Conservation (phyloP, 2,329 filamentous ascomycete genomes). For the Claviceps maximensis region DNA sequence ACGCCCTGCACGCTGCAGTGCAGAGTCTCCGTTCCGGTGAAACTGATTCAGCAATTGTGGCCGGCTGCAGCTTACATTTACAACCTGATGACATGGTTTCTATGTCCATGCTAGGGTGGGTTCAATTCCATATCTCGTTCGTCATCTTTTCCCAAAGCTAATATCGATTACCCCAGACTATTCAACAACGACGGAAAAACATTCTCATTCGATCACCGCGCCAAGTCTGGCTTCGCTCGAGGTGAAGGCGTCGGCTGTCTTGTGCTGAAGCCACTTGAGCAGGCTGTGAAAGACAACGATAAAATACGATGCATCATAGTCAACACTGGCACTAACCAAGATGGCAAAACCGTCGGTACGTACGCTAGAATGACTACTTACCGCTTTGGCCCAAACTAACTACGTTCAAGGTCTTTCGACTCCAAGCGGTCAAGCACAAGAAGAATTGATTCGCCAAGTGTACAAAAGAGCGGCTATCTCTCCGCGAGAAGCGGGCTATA, state of each 20-base stretch:
- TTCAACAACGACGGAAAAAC: slow-evolving; percentile 39
- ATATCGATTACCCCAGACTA: slow-evolving; percentile 4
- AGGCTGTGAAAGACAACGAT: slow-evolving; percentile 42
- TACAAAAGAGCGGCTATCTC: slow-evolving; percentile 20
- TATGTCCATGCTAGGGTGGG: slow-evolving; percentile 19
- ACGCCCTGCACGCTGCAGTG: slow-evolving; percentile 36
- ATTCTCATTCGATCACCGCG: slow-evolving; percentile 24
- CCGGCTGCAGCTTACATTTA: slow-evolving; percentile 33
- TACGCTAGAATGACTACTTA: background rate
- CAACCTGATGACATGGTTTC: slow-evolving; percentile 26
- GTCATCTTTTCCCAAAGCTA: background rate
- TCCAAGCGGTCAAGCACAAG: slow-evolving; percentile 38
- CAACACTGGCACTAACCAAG: slow-evolving; percentile 38
- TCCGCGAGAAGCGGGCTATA: slow-evolving; percentile 17
- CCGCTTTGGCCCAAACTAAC: background rate
- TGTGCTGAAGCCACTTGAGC: slow-evolving; percentile 42
- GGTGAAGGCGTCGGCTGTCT: slow-evolving; percentile 45
- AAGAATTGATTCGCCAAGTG: slow-evolving; percentile 22
- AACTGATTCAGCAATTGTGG: slow-evolving; percentile 31
- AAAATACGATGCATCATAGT: slow-evolving; percentile 37
- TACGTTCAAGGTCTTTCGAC: slow-evolving; percentile 37
- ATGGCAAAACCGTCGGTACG: slow-evolving; percentile 31
- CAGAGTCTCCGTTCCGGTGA: slow-evolving; percentile 36
- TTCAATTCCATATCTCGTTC: background rate
- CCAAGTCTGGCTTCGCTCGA: slow-evolving; percentile 39